Base-by-base conservation (phyloP, 306 rosid species). In the Medicago arabica region DNA sequence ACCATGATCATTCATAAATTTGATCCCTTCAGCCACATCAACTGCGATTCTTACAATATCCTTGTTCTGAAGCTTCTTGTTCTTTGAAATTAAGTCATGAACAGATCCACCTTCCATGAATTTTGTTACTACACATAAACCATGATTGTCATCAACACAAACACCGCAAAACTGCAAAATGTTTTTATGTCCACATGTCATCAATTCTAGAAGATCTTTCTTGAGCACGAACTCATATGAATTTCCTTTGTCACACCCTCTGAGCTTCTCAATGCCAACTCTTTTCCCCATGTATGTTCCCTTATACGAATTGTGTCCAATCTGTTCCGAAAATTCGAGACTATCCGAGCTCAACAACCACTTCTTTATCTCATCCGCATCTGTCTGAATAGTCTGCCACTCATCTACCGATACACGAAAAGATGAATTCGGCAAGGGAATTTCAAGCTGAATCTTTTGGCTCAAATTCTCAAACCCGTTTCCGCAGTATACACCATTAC, bases 231-330 rank as follows among this genome's bases (percentile, higher is more conserved):
- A 90, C 75, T 80, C 87, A 67, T 89, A 93, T 18, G 90, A 82
- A 71, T 80, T 85, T 13, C 98, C 98, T 83, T 90, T 93, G 41
- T 93, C 98, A 77, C 96, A 93, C 72, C 98, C 96, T 80, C 85
- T 90, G 19, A 93, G 93, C 86, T 90, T 93, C 90, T 90, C 95
- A 54, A 93, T 86, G 68, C 87, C 90, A 74, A 93, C 98, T 87
- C 47, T 86, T 76, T 83, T 93, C 5, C 98, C 95, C 87, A 79
- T 89, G 78, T 85, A 91, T 28, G 83, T 75, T 31, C 98, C 98
- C 81, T 85, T 93, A 74, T 80, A 90, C 1, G 93, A 87, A 86
- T 54, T 87, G 49, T 89, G 91, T 55, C 98, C 95, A 53, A 86
- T 86, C 88, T 86, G 93, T 28, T 93, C 93, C 14, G 21, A 36